A percentile compares a stretch with the other conserved stretches of the same genome.
phyloP scores from a whole-genome alignment of 345 rosid species.

The Chamaenerion angustifolium region DNA sequence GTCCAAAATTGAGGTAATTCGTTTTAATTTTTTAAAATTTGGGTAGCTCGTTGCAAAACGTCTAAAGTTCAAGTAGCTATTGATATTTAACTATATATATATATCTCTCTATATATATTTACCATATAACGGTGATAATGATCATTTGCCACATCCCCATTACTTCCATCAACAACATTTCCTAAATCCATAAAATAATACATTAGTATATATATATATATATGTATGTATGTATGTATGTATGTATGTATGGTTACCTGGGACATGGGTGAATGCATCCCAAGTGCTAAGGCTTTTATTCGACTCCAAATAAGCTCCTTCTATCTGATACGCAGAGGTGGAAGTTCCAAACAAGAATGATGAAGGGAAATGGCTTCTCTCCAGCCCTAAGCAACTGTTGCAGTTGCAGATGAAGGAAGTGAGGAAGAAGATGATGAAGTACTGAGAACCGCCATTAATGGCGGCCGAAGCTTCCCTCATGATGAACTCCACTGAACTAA shows the following conservation, averaged over 20 bases:
- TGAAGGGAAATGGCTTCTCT: slow-evolving; percentile 6
- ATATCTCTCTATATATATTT: too few species aligned
- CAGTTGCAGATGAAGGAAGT: neutral
- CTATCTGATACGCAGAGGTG: slow-evolving; percentile 11
- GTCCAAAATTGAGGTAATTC: too few species aligned
- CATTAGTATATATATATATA: neutral
- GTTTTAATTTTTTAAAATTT: too few species aligned
- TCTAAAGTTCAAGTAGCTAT: too few species aligned
- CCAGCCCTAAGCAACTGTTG: neutral
- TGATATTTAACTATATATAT: too few species aligned
- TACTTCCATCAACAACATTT: slow-evolving; percentile 12
- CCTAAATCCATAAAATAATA: slow-evolving; percentile 4
- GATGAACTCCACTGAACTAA: too few species aligned
- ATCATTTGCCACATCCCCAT: slow-evolving; percentile 14
- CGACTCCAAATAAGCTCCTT: slow-evolving; percentile 13
- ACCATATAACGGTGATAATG: slow-evolving; percentile 18
- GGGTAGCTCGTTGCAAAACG: too few species aligned
- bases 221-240: too few species aligned
- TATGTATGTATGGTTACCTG: slow-evolving; percentile 6
- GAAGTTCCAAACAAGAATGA: slow-evolving; percentile 8
- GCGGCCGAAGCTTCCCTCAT: too few species aligned
- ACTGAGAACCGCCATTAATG: neutral
- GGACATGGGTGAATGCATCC: slow-evolving; percentile 15
- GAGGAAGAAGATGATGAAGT: neutral
- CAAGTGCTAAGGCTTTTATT: slow-evolving; percentile 20